Base-by-base conservation (phyloP, 129 eudicot species). In the Tanacetum coccineum region DNA sequence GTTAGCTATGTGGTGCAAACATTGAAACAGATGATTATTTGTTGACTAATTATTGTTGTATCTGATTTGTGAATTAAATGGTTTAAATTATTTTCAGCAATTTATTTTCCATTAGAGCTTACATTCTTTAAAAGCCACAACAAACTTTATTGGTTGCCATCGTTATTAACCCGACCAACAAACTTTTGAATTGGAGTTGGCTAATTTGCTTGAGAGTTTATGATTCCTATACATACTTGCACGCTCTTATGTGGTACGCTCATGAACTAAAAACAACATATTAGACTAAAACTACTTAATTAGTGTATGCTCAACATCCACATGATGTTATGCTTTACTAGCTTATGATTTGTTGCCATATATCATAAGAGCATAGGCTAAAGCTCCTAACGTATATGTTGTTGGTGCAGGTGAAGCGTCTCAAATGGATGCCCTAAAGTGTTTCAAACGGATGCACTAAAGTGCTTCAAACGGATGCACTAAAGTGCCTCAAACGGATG, bases 291-390 rank as follows among this genome's bases (percentile, higher is more conserved):
- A 79, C 74, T 89, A 95, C 77, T 89, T 79, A 64, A 89, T 74
- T 70, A 94, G 73, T 14, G 95, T 94, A 85, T 76, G 79, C 81
- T 94, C 99, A 58, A 94, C 87, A 66, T 82, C 95, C 40, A 58
- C 36, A 9, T 96, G 89, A 76, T 89, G 93, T 13, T 95, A 89
- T 72, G 95, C 81, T 81, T 83, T 80, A 52, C 86, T 81, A 73
- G 70, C 72, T 73, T 94, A 96, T 54, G 99, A 95, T 79, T 89
- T 87, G 74, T 74, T 78, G 54, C 87, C 99, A 71, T 94, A 94
- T 70, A 94, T 89, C 99, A 94, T 94, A 53, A 94, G 90, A 40
- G 99, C 99, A 22, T 96, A 94, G 67, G 99, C 99, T 75, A 94
- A 80, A 66, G 99, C 99, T 42, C 99, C 99, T 60, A 94, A 67